Conservation (phyloP, 768 basidiomycete genomes). For the Tulasnella sp. region DNA sequence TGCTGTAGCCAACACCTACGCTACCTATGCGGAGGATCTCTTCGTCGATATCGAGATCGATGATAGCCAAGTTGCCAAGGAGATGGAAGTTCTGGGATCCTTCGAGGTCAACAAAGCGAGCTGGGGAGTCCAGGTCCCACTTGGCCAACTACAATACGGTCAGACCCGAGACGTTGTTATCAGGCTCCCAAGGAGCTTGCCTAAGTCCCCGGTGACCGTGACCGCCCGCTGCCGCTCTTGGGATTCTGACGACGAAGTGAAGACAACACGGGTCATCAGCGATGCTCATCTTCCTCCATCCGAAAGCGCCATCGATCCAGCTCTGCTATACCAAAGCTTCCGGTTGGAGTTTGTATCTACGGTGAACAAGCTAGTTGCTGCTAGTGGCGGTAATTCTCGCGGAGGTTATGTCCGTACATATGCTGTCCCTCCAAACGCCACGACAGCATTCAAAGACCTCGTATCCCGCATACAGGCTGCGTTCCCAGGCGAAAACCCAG, state of each 20-base stretch:
- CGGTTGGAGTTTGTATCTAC: not conserved
- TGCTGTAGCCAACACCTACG: constrained; percentile 23
- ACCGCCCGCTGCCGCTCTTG: constrained; percentile 7
- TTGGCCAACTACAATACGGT: constrained; percentile 20
- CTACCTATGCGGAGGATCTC: constrained; percentile 20
- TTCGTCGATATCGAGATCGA: constrained; percentile 13
- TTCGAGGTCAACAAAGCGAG: not conserved
- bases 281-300: not conserved
- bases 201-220: constrained; percentile 6
- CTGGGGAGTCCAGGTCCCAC: not conserved
- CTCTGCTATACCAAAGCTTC: not conserved
- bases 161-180: constrained; percentile 22
- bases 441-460: not conserved
- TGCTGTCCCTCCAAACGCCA: not conserved
- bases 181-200: not conserved
- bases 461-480: not conserved
- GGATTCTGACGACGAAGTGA: not conserved
- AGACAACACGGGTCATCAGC: not conserved
- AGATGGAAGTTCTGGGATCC: not conserved
- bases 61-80: constrained; percentile 13
- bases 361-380: not conserved
- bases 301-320: not conserved
- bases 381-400: not conserved
- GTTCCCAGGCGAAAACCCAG: not conserved
- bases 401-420: not conserved